Evolutionary conservation across 2,329 filamentous ascomycete species (phyloP).

Genomic region (Hortaea sp.): DNA sequence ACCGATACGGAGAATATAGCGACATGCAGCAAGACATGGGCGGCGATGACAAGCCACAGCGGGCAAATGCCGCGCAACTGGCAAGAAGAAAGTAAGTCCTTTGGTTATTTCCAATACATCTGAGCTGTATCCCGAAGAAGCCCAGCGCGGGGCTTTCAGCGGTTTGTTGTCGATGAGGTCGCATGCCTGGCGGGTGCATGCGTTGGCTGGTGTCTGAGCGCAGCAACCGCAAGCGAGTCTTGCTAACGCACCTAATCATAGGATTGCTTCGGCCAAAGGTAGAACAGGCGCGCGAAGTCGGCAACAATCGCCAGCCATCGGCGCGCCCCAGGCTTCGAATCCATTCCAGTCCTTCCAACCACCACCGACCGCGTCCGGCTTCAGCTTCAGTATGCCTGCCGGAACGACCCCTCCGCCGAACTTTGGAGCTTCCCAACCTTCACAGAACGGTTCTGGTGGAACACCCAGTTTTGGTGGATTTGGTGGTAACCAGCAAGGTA

Average conservation of each 20-base stretch:
- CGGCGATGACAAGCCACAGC: slow-evolving; percentile 15
- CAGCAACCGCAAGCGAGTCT: too few relatives aligned
- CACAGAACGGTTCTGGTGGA: slow-evolving; percentile 1
- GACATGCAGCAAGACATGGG: slow-evolving; percentile 4
- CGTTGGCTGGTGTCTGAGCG: too few relatives aligned
- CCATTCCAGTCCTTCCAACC: slow-evolving; percentile 8
- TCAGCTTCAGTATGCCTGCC: slow-evolving; percentile 7
- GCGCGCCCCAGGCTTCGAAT: background rate
- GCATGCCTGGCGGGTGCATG: too few relatives aligned
- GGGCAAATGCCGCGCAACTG: slow-evolving; percentile 27
- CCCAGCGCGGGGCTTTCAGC: too few relatives aligned
- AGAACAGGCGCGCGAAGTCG: slow-evolving; percentile 4
- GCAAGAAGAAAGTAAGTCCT: slow-evolving; percentile 26
- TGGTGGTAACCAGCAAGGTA: slow-evolving; percentile 1
- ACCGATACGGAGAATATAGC: slow-evolving; percentile 16
- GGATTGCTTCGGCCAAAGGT: slow-evolving; percentile 6
- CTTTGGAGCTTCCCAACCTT: background rate
- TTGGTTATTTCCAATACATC: background rate
- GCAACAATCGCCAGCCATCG: slow-evolving; percentile 5
- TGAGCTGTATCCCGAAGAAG: too few relatives aligned
- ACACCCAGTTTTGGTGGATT: slow-evolving; percentile 7
- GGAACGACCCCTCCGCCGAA: slow-evolving; percentile 6
- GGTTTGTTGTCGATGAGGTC: too few relatives aligned
- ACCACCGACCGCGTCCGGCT: slow-evolving; percentile 4
- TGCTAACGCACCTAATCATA: background rate